Evolutionary conservation across 371 early-diverging fungal genomes (phyloP), one percentile per base, ranked within the genome.

Genomic region (Mortierella sp.): DNA sequence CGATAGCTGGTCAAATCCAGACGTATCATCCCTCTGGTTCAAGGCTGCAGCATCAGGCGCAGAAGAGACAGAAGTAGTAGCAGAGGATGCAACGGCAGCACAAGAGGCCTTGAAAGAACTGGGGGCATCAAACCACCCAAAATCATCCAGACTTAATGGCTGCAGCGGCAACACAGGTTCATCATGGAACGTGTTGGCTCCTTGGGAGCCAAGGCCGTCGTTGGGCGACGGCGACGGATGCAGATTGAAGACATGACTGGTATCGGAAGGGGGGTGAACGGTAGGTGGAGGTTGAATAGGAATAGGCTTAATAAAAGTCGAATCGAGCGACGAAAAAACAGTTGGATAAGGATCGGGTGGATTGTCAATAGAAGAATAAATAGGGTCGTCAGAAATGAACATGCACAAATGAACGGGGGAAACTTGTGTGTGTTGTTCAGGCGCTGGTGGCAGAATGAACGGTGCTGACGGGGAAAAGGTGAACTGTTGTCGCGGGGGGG

Each of bases 1-100:
- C 64, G 76, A 74, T 47, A 68, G 51, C 22, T 74, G 68, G 61
- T 74, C 76, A 44, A 74, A 74, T 49, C 76, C 76, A 68, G 65
- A 53, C 37, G 53, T 34, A 52, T 60, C 62, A 46, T 45, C 55
- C 40, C 50, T 54, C 39, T 59, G 46, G 58, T 43, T 28, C 39
- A 53, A 50, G 55, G 46, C 48, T 46, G 67, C 59, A 8, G 67
- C n/a, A n/a, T n/a, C n/a, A n/a, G n/a, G 40, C 50, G 54, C 66
- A 54, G 59, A 27, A 56, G 41, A 41, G 31, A 56, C 67, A 58
- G 72, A 61, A 58, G 57, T 61, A 63, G 60, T 45, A 63, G 67
- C 57, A 58, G 63, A 57, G 52, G 67, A n/a, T n/a, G n/a, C n/a
- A n/a, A n/a, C n/a, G n/a, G n/a, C n/a, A n/a, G n/a, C 58, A 59